Conservation (phyloP, 2,329 filamentous ascomycete genomes). For the Colletotrichum sp. region DNA sequence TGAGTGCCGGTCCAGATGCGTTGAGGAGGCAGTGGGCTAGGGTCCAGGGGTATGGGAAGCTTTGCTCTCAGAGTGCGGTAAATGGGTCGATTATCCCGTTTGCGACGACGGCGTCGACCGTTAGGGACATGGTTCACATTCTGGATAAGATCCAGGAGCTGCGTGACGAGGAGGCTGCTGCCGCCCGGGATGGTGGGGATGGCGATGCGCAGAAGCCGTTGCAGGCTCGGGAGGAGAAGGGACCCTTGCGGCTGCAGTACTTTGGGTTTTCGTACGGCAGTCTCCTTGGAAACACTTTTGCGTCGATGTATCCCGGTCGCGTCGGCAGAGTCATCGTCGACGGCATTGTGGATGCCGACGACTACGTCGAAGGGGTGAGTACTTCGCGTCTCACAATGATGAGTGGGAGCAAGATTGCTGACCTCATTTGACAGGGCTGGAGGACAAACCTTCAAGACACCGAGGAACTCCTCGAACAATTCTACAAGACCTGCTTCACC, state of each 20-base stretch:
- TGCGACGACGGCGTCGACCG: constrained; percentile 42
- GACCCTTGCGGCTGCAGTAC: constrained; percentile 43
- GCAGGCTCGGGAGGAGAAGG: not conserved
- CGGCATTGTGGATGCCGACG: constrained; percentile 39
- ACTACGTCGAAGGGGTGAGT: constrained; percentile 39
- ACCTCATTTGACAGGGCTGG: constrained; percentile 32
- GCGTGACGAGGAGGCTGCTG: constrained; percentile 14
- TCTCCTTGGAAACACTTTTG: constrained; percentile 38
- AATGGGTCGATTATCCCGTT: constrained; percentile 34
- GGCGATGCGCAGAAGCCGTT: not conserved
- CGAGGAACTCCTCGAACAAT: constrained; percentile 34
- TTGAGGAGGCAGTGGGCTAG: constrained; percentile 6
- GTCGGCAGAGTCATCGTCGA: constrained; percentile 48
- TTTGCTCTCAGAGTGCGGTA: constrained; percentile 29
- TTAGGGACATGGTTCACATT: constrained; percentile 49
- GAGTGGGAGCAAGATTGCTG: not conserved
- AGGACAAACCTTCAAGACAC: constrained; percentile 40
- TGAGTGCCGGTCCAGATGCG: constrained; percentile 19
- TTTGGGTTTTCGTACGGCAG: constrained; percentile 55
- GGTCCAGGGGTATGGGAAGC: constrained; percentile 27
- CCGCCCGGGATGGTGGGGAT: not conserved
- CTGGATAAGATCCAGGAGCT: constrained; percentile 45
- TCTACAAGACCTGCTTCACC: constrained; percentile 41
- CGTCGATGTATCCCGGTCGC: constrained; percentile 38
- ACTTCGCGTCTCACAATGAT: accelerated